Evolutionary conservation across 2,329 filamentous ascomycete species (phyloP).

Genomic region (Fonsecaea monophora): DNA sequence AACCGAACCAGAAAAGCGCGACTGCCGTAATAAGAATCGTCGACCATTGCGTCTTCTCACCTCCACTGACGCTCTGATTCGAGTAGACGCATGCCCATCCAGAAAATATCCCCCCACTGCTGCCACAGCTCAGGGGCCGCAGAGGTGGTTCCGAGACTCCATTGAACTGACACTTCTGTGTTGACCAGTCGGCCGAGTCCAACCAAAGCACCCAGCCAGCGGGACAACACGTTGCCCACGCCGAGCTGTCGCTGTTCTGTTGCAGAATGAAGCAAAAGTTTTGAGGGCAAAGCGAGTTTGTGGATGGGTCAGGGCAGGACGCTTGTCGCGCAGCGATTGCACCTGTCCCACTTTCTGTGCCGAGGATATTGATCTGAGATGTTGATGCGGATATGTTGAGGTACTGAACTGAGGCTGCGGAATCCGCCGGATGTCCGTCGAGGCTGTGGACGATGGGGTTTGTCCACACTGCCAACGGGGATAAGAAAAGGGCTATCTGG

Average conservation of each 20-base stretch:
- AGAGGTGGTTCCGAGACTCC: conserved; percentile 24
- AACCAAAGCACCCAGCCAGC: conserved; percentile 26
- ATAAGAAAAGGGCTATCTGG: conserved; percentile 9
- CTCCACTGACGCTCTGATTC: conserved; percentile 20
- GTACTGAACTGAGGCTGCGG: conserved; percentile 17
- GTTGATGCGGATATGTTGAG: conserved; percentile 3
- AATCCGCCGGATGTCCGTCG: conserved; percentile 19
- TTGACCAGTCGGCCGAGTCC: conserved; percentile 28
- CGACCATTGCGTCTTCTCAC: background rate
- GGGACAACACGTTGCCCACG: conserved; percentile 35
- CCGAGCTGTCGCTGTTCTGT: conserved; percentile 18
- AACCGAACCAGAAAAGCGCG: conserved; percentile 7
- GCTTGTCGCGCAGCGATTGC: conserved; percentile 23
- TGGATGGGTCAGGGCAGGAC: conserved; percentile 30
- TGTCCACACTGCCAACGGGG: conserved; percentile 6
- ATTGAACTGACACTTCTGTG: conserved; percentile 29
- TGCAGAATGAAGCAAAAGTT: conserved; percentile 32
- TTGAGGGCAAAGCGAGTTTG: conserved; percentile 22
- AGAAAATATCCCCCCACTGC: conserved; percentile 23
- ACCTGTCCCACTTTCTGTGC: background rate
- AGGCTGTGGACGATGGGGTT: conserved; percentile 4
- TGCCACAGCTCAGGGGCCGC: conserved; percentile 30
- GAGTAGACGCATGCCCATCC: conserved; percentile 36
- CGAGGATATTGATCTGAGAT: conserved; percentile 10
- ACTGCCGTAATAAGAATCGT: background rate